Evolutionary conservation across 1,284 basidiomycete genomes (phyloP).

Genomic region (Agroathelia rolfsii): DNA sequence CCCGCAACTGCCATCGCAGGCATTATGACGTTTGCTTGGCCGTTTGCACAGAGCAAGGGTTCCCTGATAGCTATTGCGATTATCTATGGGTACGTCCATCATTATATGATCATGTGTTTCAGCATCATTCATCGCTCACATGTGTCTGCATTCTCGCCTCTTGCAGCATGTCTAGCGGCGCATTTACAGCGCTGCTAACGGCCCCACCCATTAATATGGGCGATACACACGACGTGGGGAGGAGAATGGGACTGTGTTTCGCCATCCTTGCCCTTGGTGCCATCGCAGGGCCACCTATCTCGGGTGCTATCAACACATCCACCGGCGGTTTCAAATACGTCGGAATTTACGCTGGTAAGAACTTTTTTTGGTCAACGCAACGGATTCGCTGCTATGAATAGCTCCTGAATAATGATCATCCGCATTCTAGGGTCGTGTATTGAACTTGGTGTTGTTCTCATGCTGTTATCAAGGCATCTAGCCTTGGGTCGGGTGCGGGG

Average conservation of each 20-base stretch:
- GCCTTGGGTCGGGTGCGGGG: constrained; percentile 18
- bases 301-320: constrained; percentile 40
- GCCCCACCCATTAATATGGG: constrained; percentile 54
- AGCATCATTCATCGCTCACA: not conserved
- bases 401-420: constrained; percentile 19
- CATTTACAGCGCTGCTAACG: constrained; percentile 43
- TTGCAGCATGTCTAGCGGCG: constrained; percentile 39
- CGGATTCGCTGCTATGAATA: constrained; percentile 1
- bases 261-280: constrained; percentile 38
- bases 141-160: not conserved
- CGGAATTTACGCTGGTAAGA: constrained; percentile 51
- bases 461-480: constrained; percentile 17
- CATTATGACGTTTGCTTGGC: constrained; percentile 49
- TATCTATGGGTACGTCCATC: constrained; percentile 35
- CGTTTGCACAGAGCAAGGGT: constrained; percentile 31
- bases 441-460: constrained; percentile 17
- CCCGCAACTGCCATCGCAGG: constrained; percentile 40
- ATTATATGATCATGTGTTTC: not conserved
- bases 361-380: constrained; percentile 14
- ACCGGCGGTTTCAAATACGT: constrained; percentile 38
- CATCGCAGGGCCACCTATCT: constrained; percentile 46
- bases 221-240: constrained; percentile 45
- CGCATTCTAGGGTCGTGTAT: no score
- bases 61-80: constrained; percentile 37
- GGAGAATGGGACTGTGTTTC: constrained; percentile 47